These are phyloP conservation scores for Kodamaea leandrae DNA, from an alignment of 805 yeast species.

Conservation along the genomic window DNA sequence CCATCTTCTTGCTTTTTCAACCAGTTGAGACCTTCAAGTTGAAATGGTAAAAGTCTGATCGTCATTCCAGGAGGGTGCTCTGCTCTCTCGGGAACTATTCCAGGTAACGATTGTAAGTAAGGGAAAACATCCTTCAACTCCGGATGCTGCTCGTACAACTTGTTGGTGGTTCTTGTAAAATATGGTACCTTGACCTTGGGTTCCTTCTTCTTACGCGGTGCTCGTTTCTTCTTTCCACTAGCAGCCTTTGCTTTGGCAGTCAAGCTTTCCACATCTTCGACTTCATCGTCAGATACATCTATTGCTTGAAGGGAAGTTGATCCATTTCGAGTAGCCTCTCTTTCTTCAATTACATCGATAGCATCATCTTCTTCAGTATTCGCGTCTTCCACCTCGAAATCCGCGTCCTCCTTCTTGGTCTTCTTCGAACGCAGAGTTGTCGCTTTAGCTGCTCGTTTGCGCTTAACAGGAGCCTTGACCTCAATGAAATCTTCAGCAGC, in stretches of 20 bases:
- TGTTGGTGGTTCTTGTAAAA: slow-evolving; percentile 65
- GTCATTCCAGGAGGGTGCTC: slow-evolving; percentile 78
- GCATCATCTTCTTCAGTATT: slow-evolving; percentile 14
- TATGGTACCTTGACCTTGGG: slow-evolving; percentile 62
- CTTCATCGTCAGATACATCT: slow-evolving; percentile 24
- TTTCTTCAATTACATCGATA: slow-evolving; percentile 13
- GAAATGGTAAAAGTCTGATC: slow-evolving; percentile 79
- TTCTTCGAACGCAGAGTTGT: slow-evolving; percentile 3
- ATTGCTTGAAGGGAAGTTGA: slow-evolving; percentile 25
- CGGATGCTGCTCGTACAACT: slow-evolving; percentile 74
- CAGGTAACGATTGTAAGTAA: slow-evolving; percentile 48
- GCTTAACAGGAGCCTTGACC: slow-evolving; percentile 3
- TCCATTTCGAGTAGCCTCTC: slow-evolving; percentile 17
- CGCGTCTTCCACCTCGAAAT: slow-evolving; percentile 9
- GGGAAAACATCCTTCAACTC: slow-evolving; percentile 71
- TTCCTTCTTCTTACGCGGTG: slow-evolving; percentile 32
- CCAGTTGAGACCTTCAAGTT: slow-evolving; percentile 92
- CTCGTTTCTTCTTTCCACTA: slow-evolving; percentile 22
- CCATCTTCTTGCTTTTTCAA: slow-evolving; percentile 75
- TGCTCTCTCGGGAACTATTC: slow-evolving; percentile 53
- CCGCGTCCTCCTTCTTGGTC: slow-evolving; percentile 16
- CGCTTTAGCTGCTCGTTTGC: slow-evolving; percentile 1
- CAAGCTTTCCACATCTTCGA: slow-evolving; percentile 14
- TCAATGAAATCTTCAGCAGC: slow-evolving; percentile 10
- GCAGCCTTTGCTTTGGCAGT: slow-evolving; percentile 15